Conservation (phyloP, 2,329 filamentous ascomycete species). For the Celoporthe dispersa region DNA sequence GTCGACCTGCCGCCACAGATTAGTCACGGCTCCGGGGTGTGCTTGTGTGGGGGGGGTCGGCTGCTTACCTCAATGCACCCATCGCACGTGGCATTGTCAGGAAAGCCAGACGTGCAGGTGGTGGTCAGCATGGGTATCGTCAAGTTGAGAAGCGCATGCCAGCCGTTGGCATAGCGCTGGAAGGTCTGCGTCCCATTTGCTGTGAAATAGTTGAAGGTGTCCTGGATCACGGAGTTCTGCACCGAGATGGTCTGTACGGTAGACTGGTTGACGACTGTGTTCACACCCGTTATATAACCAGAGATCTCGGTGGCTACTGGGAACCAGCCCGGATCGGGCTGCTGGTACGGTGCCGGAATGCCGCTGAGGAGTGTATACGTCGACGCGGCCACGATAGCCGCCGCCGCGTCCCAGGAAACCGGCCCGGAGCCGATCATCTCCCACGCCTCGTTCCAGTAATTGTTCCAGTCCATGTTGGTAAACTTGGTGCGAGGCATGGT, state of each 20-base stretch:
- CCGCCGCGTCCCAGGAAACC: background rate
- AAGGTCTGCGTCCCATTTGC: background rate
- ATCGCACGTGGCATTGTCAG: background rate
- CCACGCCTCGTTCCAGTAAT: background rate
- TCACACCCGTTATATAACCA: background rate
- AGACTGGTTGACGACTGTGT: background rate
- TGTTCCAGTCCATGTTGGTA: background rate
- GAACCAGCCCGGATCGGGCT: background rate
- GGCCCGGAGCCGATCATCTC: background rate
- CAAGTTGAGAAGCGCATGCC: background rate
- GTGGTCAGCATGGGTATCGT: background rate
- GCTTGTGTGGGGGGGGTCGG: background rate
- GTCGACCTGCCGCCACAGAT: background rate
- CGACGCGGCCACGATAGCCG: background rate
- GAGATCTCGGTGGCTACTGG: background rate
- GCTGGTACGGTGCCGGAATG: background rate
- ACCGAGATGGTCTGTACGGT: background rate
- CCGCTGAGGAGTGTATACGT: conserved; percentile 5
- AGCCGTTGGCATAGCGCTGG: background rate
- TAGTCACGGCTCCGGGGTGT: background rate
- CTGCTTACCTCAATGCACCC: background rate
- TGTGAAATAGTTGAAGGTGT: background rate
- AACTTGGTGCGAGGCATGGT: background rate
- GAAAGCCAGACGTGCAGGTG: background rate
- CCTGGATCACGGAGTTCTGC: background rate